phyloP scores from a whole-genome alignment of 306 rosid genomes.

The Glycine soja region DNA sequence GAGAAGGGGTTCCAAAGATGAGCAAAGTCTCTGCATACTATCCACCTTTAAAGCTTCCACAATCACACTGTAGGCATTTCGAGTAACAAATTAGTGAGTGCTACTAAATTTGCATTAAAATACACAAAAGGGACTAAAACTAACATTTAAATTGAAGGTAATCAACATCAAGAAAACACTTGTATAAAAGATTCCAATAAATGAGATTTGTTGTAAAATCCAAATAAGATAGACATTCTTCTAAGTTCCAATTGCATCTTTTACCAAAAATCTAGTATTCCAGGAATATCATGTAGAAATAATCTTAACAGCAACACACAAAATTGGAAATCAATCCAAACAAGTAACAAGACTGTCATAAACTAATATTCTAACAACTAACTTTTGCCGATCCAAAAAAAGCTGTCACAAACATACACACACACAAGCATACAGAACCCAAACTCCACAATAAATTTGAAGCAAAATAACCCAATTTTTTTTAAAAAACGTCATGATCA shows the following conservation, averaged over 20 bases:
- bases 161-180: constrained; percentile 11
- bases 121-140: constrained; percentile 11
- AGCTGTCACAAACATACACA: too few species aligned
- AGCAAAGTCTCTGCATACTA: constrained; percentile 81
- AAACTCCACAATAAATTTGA: too few species aligned
- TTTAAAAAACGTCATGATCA: neutral
- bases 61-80: constrained; percentile 64
- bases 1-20: constrained; percentile 87
- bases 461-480: neutral
- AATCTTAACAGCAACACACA: neutral
- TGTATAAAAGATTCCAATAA: neutral
- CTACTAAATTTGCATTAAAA: constrained; percentile 38
- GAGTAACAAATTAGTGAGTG: constrained; percentile 42
- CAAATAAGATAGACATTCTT: neutral
- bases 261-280: constrained; percentile 22
- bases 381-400: too few species aligned
- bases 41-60: constrained; percentile 92
- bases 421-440: too few species aligned
- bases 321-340: constrained; percentile 23
- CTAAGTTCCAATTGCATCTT: neutral
- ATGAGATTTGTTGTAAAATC: constrained; percentile 33
- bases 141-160: constrained; percentile 32
- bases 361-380: too few species aligned
- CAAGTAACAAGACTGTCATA: neutral
- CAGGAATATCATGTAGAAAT: constrained; percentile 2